A percentile compares a stretch with the other conserved stretches of the same genome.
These are phyloP conservation scores for Trichomonascaceae sp. DNA, from an alignment of 1,139 yeast genomes.

Conservation along the genomic window DNA sequence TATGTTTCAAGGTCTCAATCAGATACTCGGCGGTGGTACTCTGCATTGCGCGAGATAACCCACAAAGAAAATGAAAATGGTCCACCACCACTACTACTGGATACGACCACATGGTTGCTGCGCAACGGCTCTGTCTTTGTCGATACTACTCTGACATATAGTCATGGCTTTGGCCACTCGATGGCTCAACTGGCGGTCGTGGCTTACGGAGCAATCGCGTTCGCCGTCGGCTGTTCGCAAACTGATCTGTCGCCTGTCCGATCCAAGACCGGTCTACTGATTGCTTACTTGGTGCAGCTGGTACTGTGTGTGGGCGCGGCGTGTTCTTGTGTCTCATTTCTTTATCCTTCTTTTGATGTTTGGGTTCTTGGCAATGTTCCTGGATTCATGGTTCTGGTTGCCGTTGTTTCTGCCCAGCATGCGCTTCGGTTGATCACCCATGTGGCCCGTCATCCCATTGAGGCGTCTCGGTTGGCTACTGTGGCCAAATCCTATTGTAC, in stretches of 20 bases:
- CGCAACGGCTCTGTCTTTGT: neutral
- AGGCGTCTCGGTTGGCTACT: conserved; percentile 27
- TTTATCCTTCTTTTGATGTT: conserved; percentile 20
- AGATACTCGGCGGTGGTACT: conserved; percentile 8
- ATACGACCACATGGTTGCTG: neutral
- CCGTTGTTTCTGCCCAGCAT: conserved; percentile 34
- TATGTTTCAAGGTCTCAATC: conserved; percentile 9
- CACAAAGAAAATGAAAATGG: neutral
- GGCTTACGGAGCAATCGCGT: conserved; percentile 22
- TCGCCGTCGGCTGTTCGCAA: conserved; percentile 35
- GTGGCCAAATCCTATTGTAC: conserved; percentile 21
- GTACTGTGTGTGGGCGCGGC: conserved; percentile 36
- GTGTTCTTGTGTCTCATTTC: conserved; percentile 35
- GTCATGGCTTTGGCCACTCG: conserved; percentile 11
- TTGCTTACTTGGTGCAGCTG: conserved; percentile 47
- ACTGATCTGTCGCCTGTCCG: conserved; percentile 42
- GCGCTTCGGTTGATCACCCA: conserved; percentile 32
- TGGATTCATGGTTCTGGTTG: conserved; percentile 25
- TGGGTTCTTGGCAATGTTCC: conserved; percentile 12
- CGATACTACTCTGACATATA: conserved; percentile 4
- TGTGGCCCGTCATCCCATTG: conserved; percentile 31
- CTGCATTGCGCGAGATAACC: conserved; percentile 5
- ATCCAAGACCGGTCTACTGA: conserved; percentile 44
- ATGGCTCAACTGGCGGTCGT: conserved; percentile 7
- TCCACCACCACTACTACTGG: neutral